These are phyloP conservation scores for Sporothrix curviconia DNA, from an alignment of 2,329 filamentous ascomycete species.

Conservation along the genomic window DNA sequence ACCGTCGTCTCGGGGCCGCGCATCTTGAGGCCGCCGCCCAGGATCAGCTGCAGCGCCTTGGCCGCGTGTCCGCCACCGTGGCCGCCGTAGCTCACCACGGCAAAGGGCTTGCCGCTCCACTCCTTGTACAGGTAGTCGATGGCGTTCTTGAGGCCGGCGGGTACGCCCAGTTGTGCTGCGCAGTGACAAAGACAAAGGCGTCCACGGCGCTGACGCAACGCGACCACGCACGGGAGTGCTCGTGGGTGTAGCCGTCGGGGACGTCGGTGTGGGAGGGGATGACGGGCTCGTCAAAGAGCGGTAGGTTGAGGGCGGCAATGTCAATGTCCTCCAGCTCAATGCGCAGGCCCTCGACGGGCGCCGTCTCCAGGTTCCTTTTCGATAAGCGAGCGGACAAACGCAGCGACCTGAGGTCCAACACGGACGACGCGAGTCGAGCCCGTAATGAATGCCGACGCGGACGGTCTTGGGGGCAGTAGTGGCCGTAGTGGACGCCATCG, in stretches of 20 bases:
- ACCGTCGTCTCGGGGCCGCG: conserved; percentile 22
- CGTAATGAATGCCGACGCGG: conserved; percentile 24
- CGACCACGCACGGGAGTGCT: conserved; percentile 32
- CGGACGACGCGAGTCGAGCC: conserved; percentile 24
- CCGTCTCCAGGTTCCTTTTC: conserved; percentile 8
- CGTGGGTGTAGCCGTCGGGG: conserved; percentile 26
- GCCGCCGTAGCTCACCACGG: conserved; percentile 43
- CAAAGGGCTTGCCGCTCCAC: conserved; percentile 41
- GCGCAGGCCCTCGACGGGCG: not conserved
- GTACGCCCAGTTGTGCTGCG: conserved; percentile 43
- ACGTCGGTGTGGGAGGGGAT: conserved; percentile 26
- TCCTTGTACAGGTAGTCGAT: conserved; percentile 47
- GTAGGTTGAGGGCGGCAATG: conserved; percentile 28
- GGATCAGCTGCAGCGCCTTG: conserved; percentile 22
- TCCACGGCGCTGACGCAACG: conserved; percentile 26
- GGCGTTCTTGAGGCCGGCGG: conserved; percentile 44
- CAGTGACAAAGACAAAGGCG: conserved; percentile 28
- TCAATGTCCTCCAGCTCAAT: conserved; percentile 24
- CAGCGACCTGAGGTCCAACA: conserved; percentile 21
- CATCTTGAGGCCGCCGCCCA: conserved; percentile 22
- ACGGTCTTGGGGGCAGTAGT: conserved; percentile 7
- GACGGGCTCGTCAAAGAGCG: conserved; percentile 31
- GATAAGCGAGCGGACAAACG: conserved; percentile 20
- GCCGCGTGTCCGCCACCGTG: conserved; percentile 28
- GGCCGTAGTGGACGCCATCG: not conserved